Evolutionary conservation across 495 filamentous ascomycete genomes (phyloP).

Genomic region (Penicillium lagena): DNA sequence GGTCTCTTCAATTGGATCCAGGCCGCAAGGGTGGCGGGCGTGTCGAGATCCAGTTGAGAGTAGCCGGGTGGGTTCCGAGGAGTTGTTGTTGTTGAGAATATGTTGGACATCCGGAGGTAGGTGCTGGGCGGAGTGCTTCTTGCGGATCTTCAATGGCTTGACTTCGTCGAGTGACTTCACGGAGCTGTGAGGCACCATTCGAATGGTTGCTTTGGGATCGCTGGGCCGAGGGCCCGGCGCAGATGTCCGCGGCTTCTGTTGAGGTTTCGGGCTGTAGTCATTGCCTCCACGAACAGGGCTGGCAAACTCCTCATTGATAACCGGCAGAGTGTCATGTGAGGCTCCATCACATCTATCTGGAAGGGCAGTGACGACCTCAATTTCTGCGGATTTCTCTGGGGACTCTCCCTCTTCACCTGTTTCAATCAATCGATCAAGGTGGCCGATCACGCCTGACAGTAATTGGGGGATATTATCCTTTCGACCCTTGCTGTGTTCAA

Average conservation of each 20-base stretch:
- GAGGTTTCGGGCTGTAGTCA: constrained; percentile 1
- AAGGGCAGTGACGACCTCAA: constrained; percentile 14
- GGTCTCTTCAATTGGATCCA: constrained; percentile 27
- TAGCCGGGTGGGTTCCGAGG: not conserved
- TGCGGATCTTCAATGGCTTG: constrained; percentile 49
- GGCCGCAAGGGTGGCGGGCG: constrained; percentile 9
- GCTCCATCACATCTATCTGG: constrained; percentile 50
- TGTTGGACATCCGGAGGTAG: not conserved
- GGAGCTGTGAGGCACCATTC: constrained; percentile 41
- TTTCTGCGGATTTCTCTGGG: constrained; percentile 1
- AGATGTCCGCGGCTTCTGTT: constrained; percentile 7
- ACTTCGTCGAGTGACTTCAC: constrained; percentile 31
- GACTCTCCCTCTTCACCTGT: constrained; percentile 20
- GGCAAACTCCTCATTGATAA: constrained; percentile 44
- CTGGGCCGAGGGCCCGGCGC: constrained; percentile 19
- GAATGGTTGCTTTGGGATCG: constrained; percentile 33
- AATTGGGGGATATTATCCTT: constrained; percentile 35
- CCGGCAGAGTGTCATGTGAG: constrained; percentile 38
- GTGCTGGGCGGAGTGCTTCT: constrained; percentile 26
- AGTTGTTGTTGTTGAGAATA: not conserved
- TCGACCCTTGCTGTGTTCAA: constrained; percentile 35
- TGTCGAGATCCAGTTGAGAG: constrained; percentile 15
- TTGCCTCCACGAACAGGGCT: constrained; percentile 6
- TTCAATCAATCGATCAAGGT: constrained; percentile 57
- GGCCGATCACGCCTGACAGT: constrained; percentile 52